A percentile compares a stretch with the other conserved stretches of the same genome.
Conservation (phyloP, 2,329 filamentous ascomycete species). For the Aspergillus unguis region DNA sequence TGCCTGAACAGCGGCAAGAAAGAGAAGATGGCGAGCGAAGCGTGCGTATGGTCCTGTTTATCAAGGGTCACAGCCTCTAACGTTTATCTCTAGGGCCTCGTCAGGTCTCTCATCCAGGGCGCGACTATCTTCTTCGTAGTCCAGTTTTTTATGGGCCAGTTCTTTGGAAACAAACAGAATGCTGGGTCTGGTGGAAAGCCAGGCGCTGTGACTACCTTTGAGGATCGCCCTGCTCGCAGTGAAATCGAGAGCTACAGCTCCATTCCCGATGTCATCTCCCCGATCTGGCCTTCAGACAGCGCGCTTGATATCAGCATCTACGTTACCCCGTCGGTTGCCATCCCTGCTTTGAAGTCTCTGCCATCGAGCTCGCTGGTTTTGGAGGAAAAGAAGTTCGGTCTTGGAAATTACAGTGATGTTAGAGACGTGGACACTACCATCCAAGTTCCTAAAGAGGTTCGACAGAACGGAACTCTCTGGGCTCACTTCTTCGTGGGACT, state of each 20-base stretch:
- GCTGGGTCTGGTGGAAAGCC: constrained; percentile 20
- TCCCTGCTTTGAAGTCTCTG: constrained; percentile 61
- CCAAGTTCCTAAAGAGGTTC: constrained; percentile 71
- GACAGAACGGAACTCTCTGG: constrained; percentile 91
- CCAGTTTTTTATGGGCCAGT: constrained; percentile 56
- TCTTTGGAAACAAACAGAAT: constrained; percentile 44
- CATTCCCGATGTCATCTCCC: constrained; percentile 68
- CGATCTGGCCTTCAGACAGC: constrained; percentile 81
- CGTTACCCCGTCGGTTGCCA: constrained; percentile 69
- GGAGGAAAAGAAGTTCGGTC: constrained; percentile 73
- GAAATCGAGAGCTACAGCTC: constrained; percentile 41
- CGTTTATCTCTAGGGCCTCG: constrained; percentile 34
- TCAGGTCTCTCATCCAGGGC: constrained; percentile 51
- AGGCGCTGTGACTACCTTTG: constrained; percentile 58
- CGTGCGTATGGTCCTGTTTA: constrained; percentile 23
- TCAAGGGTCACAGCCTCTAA: constrained; percentile 18
- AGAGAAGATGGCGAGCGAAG: constrained; percentile 32
- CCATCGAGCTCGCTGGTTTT: constrained; percentile 69
- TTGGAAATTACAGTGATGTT: constrained; percentile 75
- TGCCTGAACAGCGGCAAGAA: constrained; percentile 40
- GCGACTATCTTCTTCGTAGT: constrained; percentile 58
- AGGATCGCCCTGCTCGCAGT: constrained; percentile 56
- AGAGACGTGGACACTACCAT: constrained; percentile 75
- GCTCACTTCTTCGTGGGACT: constrained; percentile 89
- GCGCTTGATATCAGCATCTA: constrained; percentile 80